phyloP scores from a whole-genome alignment of 179 eudicot species.

The Monotropa hypopitys region DNA sequence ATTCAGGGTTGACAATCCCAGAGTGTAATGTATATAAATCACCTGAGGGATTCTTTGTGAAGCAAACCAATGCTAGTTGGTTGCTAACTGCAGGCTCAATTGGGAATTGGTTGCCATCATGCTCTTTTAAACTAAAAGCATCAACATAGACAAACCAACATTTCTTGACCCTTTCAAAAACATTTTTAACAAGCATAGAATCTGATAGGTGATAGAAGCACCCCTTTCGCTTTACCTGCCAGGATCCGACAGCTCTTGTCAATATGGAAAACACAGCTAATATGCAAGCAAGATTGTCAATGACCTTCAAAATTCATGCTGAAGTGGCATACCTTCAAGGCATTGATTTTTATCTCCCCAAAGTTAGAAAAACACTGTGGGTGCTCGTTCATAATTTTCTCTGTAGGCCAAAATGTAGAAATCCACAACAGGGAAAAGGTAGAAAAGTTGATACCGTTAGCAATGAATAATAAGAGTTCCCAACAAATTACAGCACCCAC shows the following conservation, averaged over 20 bases:
- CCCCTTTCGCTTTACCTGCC: slow-evolving; percentile 48
- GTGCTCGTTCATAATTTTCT: slow-evolving; percentile 28
- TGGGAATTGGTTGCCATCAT: neutral
- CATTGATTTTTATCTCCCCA: slow-evolving; percentile 35
- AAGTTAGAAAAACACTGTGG: slow-evolving; percentile 36
- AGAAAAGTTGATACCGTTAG: neutral
- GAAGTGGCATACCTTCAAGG: slow-evolving; percentile 39
- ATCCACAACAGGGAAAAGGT: neutral
- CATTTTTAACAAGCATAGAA: slow-evolving; percentile 39
- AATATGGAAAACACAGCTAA: slow-evolving; percentile 2
- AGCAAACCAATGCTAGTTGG: slow-evolving; percentile 12
- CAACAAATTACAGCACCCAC: neutral
- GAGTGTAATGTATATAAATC: neutral
- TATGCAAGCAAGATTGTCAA: neutral
- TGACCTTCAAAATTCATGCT: neutral
- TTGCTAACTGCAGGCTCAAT: neutral
- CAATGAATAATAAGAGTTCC: neutral
- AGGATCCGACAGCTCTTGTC: slow-evolving; percentile 8
- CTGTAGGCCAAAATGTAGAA: neutral
- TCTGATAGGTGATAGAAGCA: slow-evolving; percentile 47
- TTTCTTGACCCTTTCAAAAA: slow-evolving; percentile 29
- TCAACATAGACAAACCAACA: slow-evolving; percentile 52
- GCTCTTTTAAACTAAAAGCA: slow-evolving; percentile 16
- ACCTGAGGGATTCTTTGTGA: slow-evolving; percentile 5
- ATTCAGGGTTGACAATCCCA: neutral